These are phyloP conservation scores for Teratosphaeria pseudoeucalypti DNA, from an alignment of 2,329 filamentous ascomycete genomes.

Conservation along the genomic window DNA sequence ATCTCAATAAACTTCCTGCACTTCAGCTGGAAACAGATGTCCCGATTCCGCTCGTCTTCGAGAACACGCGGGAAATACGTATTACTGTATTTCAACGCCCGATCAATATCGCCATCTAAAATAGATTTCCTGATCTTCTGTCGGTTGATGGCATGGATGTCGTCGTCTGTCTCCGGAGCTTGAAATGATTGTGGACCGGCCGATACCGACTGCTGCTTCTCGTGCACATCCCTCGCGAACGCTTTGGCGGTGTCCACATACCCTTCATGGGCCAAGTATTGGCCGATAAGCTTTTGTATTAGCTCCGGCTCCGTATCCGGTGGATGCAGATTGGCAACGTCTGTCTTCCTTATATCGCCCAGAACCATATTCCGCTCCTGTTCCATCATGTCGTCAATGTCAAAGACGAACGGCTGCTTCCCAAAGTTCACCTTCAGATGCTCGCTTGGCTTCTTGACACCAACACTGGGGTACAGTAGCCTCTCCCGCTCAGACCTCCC, in stretches of 20 bases:
- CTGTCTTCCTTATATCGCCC: constrained; percentile 49
- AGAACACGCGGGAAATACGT: constrained; percentile 73
- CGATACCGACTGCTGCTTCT: constrained; percentile 58
- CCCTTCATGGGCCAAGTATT: constrained; percentile 89
- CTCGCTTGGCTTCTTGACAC: constrained; percentile 55
- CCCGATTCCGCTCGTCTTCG: constrained; percentile 54
- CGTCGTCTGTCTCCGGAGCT: constrained; percentile 40
- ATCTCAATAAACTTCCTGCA: constrained; percentile 95
- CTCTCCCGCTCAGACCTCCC: constrained; percentile 34
- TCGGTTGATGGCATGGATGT: constrained; percentile 74
- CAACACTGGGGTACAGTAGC: constrained; percentile 52
- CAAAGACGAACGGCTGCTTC: constrained; percentile 69
- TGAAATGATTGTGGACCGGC: constrained; percentile 24
- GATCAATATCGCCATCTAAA: constrained; percentile 84
- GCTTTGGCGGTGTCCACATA: constrained; percentile 87
- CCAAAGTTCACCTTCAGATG: constrained; percentile 53
- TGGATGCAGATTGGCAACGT: constrained; percentile 51
- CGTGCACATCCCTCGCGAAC: constrained; percentile 65
- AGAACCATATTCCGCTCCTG: constrained; percentile 51
- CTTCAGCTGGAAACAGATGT: constrained; percentile 77
- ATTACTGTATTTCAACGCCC: constrained; percentile 71
- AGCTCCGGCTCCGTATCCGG: constrained; percentile 63
- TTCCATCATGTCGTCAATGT: constrained; percentile 79
- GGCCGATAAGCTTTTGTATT: constrained; percentile 71
- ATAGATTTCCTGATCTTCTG: constrained; percentile 77